Evolutionary conservation across 2,329 filamentous ascomycete genomes (phyloP).

Genomic region (Tolypocladium ophioglossoides): DNA sequence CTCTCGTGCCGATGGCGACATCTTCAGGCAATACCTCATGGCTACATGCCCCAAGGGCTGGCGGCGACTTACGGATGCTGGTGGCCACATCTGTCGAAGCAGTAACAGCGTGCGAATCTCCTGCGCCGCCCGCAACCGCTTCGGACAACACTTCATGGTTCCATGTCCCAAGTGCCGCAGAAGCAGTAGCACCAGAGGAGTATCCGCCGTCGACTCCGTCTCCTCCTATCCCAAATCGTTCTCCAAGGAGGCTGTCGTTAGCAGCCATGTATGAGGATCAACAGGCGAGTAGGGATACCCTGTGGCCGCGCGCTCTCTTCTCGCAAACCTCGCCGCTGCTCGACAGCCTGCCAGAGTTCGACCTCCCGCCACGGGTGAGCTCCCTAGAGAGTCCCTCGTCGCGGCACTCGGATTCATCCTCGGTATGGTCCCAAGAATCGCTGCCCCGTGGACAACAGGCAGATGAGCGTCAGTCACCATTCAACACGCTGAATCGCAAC

Average conservation of each 20-base stretch:
- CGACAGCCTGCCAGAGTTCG: not conserved
- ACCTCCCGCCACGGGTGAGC: not conserved
- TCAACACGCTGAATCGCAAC: not conserved
- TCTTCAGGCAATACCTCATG: not conserved
- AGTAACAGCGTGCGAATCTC: not conserved
- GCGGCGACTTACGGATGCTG: not conserved
- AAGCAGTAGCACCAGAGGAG: not conserved
- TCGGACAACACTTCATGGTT: not conserved
- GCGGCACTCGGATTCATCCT: not conserved
- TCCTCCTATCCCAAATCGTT: not conserved
- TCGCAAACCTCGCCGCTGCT: not conserved
- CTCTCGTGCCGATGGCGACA: not conserved
- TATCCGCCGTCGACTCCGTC: not conserved
- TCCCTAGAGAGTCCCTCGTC: not conserved
- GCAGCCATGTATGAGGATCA: not conserved
- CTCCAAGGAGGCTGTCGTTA: not conserved
- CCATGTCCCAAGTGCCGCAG: not conserved
- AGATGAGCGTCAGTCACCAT: not conserved
- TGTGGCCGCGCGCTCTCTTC: not conserved
- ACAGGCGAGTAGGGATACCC: not conserved
- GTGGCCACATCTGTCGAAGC: not conserved
- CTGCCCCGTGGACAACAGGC: not conserved
- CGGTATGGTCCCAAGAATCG: not conserved
- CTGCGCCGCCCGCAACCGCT: not conserved
- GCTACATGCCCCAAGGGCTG: not conserved